A percentile compares a stretch with the other conserved stretches of the same genome.
Conservation (phyloP, 495 filamentous ascomycete genomes). For the Xylaria nigripes region DNA sequence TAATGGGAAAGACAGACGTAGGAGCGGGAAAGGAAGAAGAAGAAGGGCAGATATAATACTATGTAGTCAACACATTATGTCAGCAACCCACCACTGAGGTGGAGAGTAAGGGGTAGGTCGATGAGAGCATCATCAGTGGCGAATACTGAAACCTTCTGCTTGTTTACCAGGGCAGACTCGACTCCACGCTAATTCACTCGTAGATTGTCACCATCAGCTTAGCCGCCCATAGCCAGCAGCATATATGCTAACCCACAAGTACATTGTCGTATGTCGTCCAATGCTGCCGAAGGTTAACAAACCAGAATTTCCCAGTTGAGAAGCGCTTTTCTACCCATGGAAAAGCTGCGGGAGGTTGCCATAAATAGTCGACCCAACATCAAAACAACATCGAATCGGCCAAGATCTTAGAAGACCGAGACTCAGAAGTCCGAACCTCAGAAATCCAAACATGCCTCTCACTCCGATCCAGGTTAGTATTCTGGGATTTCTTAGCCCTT, state of each 20-base stretch:
- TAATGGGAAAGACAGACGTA: no score
- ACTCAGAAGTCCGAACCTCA: background rate
- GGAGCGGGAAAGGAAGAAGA: no score
- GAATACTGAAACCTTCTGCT: background rate
- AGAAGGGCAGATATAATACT: no score
- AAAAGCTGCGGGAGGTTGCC: background rate
- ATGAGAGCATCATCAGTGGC: background rate
- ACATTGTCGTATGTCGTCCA: background rate
- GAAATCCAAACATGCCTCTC: background rate
- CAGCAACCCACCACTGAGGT: background rate
- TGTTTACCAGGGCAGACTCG: background rate
- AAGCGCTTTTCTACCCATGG: background rate
- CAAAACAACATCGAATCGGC: background rate
- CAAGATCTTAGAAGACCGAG: background rate
- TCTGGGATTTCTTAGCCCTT: background rate
- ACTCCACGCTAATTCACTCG: background rate
- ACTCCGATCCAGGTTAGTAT: background rate
- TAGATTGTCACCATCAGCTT: background rate
- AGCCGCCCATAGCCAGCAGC: background rate
- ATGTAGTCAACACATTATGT: background rate
- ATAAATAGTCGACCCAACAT: background rate
- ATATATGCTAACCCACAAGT: background rate
- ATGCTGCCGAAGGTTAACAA: background rate
- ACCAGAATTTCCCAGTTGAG: background rate
- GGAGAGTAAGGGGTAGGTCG: no score